Evolutionary conservation across 306 rosid species (phyloP), one percentile per base, ranked within the genome.

Genomic region (Mimosa bimucronata): DNA sequence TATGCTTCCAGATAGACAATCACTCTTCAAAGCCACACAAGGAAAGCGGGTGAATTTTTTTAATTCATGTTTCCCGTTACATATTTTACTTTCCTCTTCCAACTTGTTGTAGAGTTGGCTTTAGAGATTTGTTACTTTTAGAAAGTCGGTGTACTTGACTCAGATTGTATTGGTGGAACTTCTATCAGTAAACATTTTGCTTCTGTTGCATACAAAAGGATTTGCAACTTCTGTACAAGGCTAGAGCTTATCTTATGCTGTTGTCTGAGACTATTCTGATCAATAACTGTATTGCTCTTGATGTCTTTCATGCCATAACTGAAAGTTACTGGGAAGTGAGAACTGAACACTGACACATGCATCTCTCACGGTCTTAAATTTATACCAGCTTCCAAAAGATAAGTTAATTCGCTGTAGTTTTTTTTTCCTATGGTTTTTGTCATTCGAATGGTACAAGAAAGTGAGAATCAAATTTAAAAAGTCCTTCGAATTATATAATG

Each of bases 31-130:
- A 75, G 81, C 82, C 78, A 66, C 19, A 77, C 73, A 79, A 50
- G 48, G 83, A 81, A 67, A 72, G 85, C 74, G 67, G 87, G 86
- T 87, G 88, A 82, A 88, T 88, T 88, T 87, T 91, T 88, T 88
- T 89, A 48, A 86, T 88, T 90, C 91, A 74, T 89, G 89, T 88
- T 85, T 89, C 83, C 65, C 86, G 81, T 84, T 83, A 6, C 84
- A 61, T 62, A 85, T 87, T 85, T 79, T 74, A 57, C 71, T 83
- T 91, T 81, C 75, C 69, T 70, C 70, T 66, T 42, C 21, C 84
- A 78, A 83, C 78, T 75, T 88, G 90, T 75, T 88, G 90, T 90
- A 90, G 97, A 84, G 90, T 85, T 87, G 87, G 88, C 84, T 76
- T 82, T 84, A 85, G 91, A 81, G 82, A 84, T 76, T 84, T 86